Evolutionary conservation across 2,329 filamentous ascomycete species (phyloP).

Genomic region (Myriosclerotinia duriaeana): DNA sequence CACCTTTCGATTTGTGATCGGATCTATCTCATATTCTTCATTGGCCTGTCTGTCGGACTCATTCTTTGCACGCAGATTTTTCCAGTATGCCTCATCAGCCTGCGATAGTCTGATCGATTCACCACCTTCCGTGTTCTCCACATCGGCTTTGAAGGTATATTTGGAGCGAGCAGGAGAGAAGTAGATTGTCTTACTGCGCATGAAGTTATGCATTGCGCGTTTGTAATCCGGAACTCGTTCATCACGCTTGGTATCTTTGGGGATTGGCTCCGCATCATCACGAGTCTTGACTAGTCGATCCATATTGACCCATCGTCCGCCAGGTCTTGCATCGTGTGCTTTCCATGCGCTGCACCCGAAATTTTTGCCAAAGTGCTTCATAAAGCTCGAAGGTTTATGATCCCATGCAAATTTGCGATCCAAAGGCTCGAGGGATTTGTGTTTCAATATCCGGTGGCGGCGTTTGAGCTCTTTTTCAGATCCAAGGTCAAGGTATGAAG

Average conservation of each 20-base stretch:
- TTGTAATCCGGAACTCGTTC: constrained; percentile 24
- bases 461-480: constrained; percentile 47
- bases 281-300: constrained; percentile 35
- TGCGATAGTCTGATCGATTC: constrained; percentile 9
- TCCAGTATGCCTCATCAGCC: constrained; percentile 9
- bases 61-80: background rate
- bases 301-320: constrained; percentile 42
- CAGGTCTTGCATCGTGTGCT: constrained; percentile 35
- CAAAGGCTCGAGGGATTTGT: constrained; percentile 49
- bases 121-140: constrained; percentile 16
- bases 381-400: constrained; percentile 43
- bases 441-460: constrained; percentile 46
- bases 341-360: constrained; percentile 47
- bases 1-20: constrained; percentile 58
- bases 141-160: constrained; percentile 11
- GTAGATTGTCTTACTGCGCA: constrained; percentile 13
- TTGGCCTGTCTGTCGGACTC: constrained; percentile 5
- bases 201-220: constrained; percentile 12
- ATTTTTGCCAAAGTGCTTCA: constrained; percentile 41
- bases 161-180: constrained; percentile 3
- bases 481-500: constrained; percentile 46
- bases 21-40: constrained; percentile 52
- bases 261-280: constrained; percentile 18
- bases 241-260: constrained; percentile 32
- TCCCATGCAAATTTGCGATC: constrained; percentile 51